Evolutionary conservation across 1,284 basidiomycete genomes (phyloP).

Genomic region (Schizophyllum amplum): DNA sequence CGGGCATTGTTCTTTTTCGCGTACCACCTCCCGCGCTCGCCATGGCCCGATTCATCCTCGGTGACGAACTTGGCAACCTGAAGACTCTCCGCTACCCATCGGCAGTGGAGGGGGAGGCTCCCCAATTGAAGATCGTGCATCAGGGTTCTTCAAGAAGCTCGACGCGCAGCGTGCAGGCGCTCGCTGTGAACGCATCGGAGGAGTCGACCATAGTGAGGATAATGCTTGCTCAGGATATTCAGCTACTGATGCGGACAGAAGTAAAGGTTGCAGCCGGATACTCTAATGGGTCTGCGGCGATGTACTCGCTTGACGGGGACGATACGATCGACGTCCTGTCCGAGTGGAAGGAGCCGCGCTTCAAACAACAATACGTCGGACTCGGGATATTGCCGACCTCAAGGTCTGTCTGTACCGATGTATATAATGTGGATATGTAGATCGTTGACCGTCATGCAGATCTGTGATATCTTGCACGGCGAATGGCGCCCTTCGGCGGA

Average conservation of each 20-base stretch:
- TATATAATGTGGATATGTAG: background rate
- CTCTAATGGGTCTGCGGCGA: slow-evolving; percentile 43
- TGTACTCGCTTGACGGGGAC: slow-evolving; percentile 35
- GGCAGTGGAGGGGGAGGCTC: slow-evolving; percentile 18
- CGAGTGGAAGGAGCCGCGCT: slow-evolving; percentile 57
- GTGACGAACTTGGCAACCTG: slow-evolving; percentile 68
- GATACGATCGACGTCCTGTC: slow-evolving; percentile 28
- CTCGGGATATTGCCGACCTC: slow-evolving; percentile 30
- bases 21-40: slow-evolving; percentile 4
- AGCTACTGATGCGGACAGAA: slow-evolving; percentile 17
- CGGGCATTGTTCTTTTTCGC: background rate
- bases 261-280: slow-evolving; percentile 56
- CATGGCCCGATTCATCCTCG: slow-evolving; percentile 62
- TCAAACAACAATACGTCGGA: slow-evolving; percentile 51
- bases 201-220: slow-evolving; percentile 29
- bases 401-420: background rate
- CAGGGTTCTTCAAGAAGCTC: slow-evolving; percentile 29
- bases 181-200: slow-evolving; percentile 12
- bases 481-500: slow-evolving; percentile 58
- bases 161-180: background rate
- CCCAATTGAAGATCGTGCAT: slow-evolving; percentile 25
- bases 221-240: background rate
- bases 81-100: slow-evolving; percentile 45
- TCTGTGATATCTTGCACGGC: slow-evolving; percentile 61
- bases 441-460: slow-evolving; percentile 25